These are phyloP conservation scores for Tuber microsphaerosporum DNA, from an alignment of 495 filamentous ascomycete genomes.

Conservation along the genomic window DNA sequence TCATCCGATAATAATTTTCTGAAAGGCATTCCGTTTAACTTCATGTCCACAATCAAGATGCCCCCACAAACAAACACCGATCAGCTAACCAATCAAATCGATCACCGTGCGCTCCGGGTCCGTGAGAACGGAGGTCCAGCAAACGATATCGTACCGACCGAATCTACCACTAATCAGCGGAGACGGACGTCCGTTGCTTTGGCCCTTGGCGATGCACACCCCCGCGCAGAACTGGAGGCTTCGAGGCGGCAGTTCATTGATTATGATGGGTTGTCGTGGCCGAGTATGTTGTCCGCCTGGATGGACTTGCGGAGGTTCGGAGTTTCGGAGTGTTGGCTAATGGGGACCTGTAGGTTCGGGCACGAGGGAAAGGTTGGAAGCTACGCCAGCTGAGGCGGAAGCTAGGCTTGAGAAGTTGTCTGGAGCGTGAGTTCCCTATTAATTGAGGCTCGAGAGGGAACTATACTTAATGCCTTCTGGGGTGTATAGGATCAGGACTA, in stretches of 20 bases:
- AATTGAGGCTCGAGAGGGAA: neutral
- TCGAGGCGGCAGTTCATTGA: conserved; percentile 55
- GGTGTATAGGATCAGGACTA: conserved; percentile 54
- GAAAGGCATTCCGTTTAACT: neutral
- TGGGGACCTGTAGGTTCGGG: conserved; percentile 54
- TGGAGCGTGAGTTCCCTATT: conserved; percentile 50
- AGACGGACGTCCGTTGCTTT: neutral
- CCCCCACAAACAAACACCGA: neutral
- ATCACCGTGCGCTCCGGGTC: neutral
- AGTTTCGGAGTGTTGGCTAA: conserved; percentile 2
- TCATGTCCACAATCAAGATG: neutral
- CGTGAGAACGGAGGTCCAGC: neutral
- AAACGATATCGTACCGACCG: neutral
- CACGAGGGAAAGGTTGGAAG: conserved; percentile 71
- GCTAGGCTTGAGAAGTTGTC: conserved; percentile 67
- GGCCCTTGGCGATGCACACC: neutral
- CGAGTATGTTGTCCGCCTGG: conserved; percentile 47
- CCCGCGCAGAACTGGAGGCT: conserved; percentile 13
- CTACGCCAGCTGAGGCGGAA: conserved; percentile 64
- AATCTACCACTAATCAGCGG: neutral
- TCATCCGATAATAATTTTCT: neutral
- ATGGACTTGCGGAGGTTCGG: neutral
- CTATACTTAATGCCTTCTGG: neutral
- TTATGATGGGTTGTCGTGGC: conserved; percentile 67
- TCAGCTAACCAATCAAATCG: neutral